A percentile compares a stretch with the other conserved stretches of the same genome.
phyloP scores from a whole-genome alignment of 2,329 filamentous ascomycete genomes.

The Trichophyton simii region DNA sequence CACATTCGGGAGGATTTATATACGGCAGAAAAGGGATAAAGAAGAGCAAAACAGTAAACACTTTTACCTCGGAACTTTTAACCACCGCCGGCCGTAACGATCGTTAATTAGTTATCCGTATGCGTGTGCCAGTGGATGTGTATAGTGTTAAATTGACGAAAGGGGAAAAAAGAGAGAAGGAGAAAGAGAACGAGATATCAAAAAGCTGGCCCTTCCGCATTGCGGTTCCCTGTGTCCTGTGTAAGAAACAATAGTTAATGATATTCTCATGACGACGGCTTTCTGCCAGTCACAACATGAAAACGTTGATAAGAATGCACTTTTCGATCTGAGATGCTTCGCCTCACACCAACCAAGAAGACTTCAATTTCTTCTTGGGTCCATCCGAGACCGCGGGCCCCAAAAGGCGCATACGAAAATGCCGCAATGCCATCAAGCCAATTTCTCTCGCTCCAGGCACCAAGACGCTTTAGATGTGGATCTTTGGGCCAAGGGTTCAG shows the following conservation, averaged over 20 bases:
- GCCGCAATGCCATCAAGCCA: slow-evolving; percentile 33
- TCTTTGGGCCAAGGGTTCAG: slow-evolving; percentile 21
- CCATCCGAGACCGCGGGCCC: slow-evolving; percentile 28
- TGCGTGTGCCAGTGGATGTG: not conserved
- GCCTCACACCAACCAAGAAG: slow-evolving; percentile 33
- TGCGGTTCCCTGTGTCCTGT: not conserved
- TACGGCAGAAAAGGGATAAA: not conserved
- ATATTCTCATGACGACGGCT: slow-evolving; percentile 9
- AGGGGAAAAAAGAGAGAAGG: too few relatives aligned
- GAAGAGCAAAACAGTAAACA: not conserved
- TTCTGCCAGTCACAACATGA: slow-evolving; percentile 25
- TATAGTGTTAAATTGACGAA: not conserved
- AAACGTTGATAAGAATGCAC: slow-evolving; percentile 33
- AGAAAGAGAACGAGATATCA: not conserved
- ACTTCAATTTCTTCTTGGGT: slow-evolving; percentile 36
- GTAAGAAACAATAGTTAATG: not conserved
- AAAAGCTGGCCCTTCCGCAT: not conserved
- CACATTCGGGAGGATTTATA: not conserved
- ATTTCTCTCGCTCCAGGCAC: slow-evolving; percentile 38
- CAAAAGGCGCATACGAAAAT: slow-evolving; percentile 34
- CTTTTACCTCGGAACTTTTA: not conserved
- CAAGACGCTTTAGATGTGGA: slow-evolving; percentile 35
- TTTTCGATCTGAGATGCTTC: slow-evolving; percentile 28
- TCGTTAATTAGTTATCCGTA: not conserved
- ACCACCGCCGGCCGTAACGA: not conserved